Evolutionary conservation across 176 grass and related monocot genomes (phyloP).

Genomic region (Ampelocalamus luodianensis): DNA sequence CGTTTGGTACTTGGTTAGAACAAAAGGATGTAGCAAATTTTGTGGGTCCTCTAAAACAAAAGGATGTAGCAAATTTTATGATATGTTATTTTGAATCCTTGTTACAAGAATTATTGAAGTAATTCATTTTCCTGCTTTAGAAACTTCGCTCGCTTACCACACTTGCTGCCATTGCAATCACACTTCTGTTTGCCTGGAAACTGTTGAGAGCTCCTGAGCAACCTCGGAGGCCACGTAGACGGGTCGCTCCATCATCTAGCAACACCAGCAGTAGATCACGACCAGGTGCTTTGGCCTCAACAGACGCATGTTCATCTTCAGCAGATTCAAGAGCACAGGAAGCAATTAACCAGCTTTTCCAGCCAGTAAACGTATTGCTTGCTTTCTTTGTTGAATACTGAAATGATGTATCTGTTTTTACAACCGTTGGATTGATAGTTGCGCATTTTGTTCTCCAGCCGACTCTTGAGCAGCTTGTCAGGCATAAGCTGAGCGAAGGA

Average conservation of each 20-base stretch:
- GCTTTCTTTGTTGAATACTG: constrained; percentile 26
- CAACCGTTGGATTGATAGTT: constrained; percentile 43
- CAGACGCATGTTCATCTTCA: constrained; percentile 80
- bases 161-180: constrained; percentile 83
- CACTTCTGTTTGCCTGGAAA: constrained; percentile 87
- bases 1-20: not conserved
- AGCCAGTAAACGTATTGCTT: constrained; percentile 82
- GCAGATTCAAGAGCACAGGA: constrained; percentile 85
- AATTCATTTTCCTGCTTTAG: constrained; percentile 57
- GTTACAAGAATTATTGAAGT: constrained; percentile 28
- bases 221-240: constrained; percentile 72
- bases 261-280: constrained; percentile 64
- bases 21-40: constrained; percentile 6
- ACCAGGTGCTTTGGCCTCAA: constrained; percentile 49
- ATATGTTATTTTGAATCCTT: constrained; percentile 14
- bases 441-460: constrained; percentile 60
- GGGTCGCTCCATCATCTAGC: constrained; percentile 53
- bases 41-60: constrained; percentile 2
- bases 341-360: constrained; percentile 87
- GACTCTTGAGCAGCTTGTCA: constrained; percentile 96
- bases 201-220: constrained; percentile 79
- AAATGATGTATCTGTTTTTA: constrained; percentile 10
- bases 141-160: constrained; percentile 89
- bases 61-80: too few relatives aligned
- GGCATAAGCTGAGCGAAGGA: constrained; percentile 93